These are phyloP conservation scores for Xylariaceae sp. DNA, from an alignment of 2,329 filamentous ascomycete genomes.

Conservation along the genomic window DNA sequence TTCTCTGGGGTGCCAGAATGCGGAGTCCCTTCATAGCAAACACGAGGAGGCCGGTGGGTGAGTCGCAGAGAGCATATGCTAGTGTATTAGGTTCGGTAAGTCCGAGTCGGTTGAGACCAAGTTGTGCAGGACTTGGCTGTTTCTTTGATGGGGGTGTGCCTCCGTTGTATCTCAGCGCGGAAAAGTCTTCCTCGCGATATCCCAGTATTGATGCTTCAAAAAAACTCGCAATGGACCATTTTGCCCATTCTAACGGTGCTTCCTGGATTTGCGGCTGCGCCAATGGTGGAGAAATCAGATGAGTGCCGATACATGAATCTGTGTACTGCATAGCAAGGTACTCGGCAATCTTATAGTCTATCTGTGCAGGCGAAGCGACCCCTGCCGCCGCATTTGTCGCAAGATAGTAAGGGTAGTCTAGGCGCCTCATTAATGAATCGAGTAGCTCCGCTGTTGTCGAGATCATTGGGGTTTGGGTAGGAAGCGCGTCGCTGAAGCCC, in stretches of 20 bases:
- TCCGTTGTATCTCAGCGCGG: slow-evolving; percentile 33
- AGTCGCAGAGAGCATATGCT: slow-evolving; percentile 59
- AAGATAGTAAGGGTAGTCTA: slow-evolving; percentile 58
- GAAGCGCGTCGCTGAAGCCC: slow-evolving; percentile 62
- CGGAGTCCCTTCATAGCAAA: slow-evolving; percentile 48
- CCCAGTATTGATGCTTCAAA: slow-evolving; percentile 50
- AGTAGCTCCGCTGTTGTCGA: slow-evolving; percentile 52
- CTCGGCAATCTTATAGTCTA: slow-evolving; percentile 50
- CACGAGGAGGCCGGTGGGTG: slow-evolving; percentile 54
- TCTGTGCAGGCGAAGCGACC: slow-evolving; percentile 40
- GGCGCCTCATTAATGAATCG: slow-evolving; percentile 54
- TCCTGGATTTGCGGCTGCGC: slow-evolving; percentile 42
- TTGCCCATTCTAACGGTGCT: slow-evolving; percentile 47
- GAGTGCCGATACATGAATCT: slow-evolving; percentile 53
- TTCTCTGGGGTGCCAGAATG: slow-evolving; percentile 35
- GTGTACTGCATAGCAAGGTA: slow-evolving; percentile 45
- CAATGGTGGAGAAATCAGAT: slow-evolving; percentile 57
- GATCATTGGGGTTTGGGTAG: slow-evolving; percentile 46
- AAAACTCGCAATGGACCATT: slow-evolving; percentile 51
- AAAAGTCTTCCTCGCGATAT: slow-evolving; percentile 51
- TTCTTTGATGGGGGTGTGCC: slow-evolving; percentile 15
- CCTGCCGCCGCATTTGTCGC: slow-evolving; percentile 51
- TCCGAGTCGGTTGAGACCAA: slow-evolving; percentile 29
- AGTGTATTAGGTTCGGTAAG: slow-evolving; percentile 50
- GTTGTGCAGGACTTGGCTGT: slow-evolving; percentile 15